A percentile compares a stretch with the other conserved stretches of the same genome.
Evolutionary conservation across 768 basidiomycete species (phyloP).

Genomic region (Pleurotus giganteus): DNA sequence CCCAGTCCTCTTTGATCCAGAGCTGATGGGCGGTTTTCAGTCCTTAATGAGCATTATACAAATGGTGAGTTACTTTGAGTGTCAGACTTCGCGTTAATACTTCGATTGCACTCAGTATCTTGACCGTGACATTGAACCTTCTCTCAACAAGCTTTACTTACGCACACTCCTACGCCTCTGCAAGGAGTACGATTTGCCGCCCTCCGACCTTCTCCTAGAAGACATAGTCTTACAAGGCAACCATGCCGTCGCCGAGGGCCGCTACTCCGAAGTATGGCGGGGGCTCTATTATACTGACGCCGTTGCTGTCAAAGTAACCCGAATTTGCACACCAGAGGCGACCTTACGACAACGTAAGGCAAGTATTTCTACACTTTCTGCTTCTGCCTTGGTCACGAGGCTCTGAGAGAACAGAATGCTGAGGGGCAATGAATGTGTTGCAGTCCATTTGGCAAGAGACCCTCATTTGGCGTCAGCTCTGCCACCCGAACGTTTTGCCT

Average conservation of each 20-base stretch:
- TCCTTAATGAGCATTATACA: constrained; percentile 3
- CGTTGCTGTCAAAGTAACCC: constrained; percentile 3
- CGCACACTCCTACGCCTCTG: constrained; percentile 1
- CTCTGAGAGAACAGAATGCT: neutral
- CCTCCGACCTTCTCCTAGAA: constrained; percentile 1
- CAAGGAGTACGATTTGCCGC: neutral
- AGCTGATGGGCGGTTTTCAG: constrained; percentile 4
- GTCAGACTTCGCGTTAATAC: neutral
- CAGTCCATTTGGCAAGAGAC: constrained; percentile 29
- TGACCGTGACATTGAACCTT: constrained; percentile 5
- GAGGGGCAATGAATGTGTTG: constrained; percentile 5
- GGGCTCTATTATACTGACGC: neutral
- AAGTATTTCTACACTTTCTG: neutral
- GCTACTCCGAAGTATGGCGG: constrained; percentile 4
- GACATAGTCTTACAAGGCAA: neutral
- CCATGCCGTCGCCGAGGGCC: neutral
- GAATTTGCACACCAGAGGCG: neutral
- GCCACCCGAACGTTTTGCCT: constrained; percentile 31
- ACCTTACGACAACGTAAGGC: constrained; percentile 1
- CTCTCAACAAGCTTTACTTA: neutral
- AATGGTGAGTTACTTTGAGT: neutral
- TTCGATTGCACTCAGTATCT: constrained; percentile 1
- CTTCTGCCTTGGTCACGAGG: neutral
- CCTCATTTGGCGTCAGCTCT: constrained; percentile 27
- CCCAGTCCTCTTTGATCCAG: constrained; percentile 2